Evolutionary conservation across 2,329 filamentous ascomycete species (phyloP), one percentile per base, ranked within the genome.

Genomic region (Geosmithia morbida): DNA sequence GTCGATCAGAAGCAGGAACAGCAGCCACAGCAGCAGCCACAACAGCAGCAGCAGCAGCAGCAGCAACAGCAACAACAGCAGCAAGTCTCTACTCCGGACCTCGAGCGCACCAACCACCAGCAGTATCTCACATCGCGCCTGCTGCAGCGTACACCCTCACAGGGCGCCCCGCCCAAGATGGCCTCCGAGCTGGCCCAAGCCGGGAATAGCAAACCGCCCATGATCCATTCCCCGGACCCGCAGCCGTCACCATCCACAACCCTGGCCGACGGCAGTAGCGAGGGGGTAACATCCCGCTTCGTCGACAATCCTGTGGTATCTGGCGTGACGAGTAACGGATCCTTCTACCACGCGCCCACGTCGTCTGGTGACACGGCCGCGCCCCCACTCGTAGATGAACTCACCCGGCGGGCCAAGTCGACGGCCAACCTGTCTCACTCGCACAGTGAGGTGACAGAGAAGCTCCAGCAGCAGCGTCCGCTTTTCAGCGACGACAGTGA

Each of bases 51-150:
- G 46, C 47, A 46, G 33, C 51, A 46, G 29, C 7, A 16, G 2
- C 29, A 39, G 13, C 7, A 30, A 30, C 33, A 37, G 33, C 33
- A 37, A 11, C 41, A 29, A 33, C 46, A 41, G 29, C 44, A 26
- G 20, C 48, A 49, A 42, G 50, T 54, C 22, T 55, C 54, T 46
- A 61, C 56, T 18, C 61, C 65, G 20, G 63, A 68, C 40, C 66
- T 64, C 48, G 62, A 69, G 49, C 67, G 65, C 29, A 57, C 62
- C 14, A 67, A 70, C 37, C 79, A 81, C 56, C 81, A 78, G 50
- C 76, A 80, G 54, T 77, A 81, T 51, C 73, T 85, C 46, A 85
- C 82, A 7, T 80, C 81, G 29, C 72, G 80, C 49, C 63, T 86
- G 39, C 69, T 87, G 2, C 75, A 83, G 56, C 74, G 82, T 53